Percentiles rank a stretch among this genome's conserved stretches.
These are phyloP conservation scores for Sanguinoderma infundibulare DNA, from an alignment of 1,284 basidiomycete genomes.

Conservation along the genomic window DNA sequence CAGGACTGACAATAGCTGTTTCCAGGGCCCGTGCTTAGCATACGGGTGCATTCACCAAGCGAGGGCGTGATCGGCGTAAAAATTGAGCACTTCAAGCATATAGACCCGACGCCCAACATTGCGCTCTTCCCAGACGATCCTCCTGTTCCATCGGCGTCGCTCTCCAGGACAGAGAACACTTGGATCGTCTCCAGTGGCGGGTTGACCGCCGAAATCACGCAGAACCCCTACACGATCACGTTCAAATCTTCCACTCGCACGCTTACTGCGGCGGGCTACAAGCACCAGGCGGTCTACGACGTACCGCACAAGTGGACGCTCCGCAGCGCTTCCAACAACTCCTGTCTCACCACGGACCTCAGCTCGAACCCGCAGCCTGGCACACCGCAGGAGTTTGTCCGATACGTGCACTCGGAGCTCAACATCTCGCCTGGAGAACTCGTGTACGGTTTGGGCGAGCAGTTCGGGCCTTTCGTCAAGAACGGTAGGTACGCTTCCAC, in stretches of 20 bases:
- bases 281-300: conserved; percentile 68
- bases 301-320: conserved; percentile 67
- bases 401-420: conserved; percentile 72
- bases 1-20: conserved; percentile 21
- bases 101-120: conserved; percentile 52
- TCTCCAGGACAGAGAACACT: conserved; percentile 42
- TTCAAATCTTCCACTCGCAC: conserved; percentile 56
- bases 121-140: conserved; percentile 67
- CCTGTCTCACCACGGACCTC: conserved; percentile 60
- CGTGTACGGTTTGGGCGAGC: conserved; percentile 74
- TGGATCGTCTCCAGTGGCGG: conserved; percentile 48
- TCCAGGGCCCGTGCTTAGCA: conserved; percentile 59
- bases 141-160: conserved; percentile 46
- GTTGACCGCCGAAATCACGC: conserved; percentile 55
- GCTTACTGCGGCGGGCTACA: conserved; percentile 59
- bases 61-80: conserved; percentile 70
- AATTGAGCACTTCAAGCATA: conserved; percentile 62
- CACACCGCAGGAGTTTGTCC: conserved; percentile 48
- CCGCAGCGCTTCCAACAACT: conserved; percentile 61
- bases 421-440: conserved; percentile 72
- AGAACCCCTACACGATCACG: conserved; percentile 64
- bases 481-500: conserved; percentile 52
- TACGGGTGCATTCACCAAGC: conserved; percentile 66
- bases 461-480: conserved; percentile 77
- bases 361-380: conserved; percentile 60